A percentile compares a stretch with the other conserved stretches of the same genome.
phyloP scores from a whole-genome alignment of 805 yeast species.

The Starmerella vaccinii region DNA sequence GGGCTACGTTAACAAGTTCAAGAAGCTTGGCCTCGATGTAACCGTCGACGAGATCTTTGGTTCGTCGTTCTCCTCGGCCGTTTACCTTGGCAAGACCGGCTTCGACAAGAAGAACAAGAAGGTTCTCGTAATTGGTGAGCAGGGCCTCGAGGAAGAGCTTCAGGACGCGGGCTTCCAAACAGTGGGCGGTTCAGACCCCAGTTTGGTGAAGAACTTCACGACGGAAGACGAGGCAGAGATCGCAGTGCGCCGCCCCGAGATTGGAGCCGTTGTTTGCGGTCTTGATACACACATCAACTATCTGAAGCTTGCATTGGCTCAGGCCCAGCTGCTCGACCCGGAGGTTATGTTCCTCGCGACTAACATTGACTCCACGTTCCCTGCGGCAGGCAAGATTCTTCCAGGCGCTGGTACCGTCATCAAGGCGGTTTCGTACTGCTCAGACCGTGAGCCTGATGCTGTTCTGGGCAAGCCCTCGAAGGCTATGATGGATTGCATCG shows the following conservation, averaged over 20 bases:
- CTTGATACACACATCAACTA: constrained; percentile 69
- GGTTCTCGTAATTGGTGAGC: constrained; percentile 82
- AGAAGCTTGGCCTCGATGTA: constrained; percentile 42
- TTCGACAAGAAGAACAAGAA: constrained; percentile 59
- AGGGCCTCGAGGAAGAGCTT: constrained; percentile 75
- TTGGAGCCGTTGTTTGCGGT: constrained; percentile 87
- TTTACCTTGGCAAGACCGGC: constrained; percentile 68
- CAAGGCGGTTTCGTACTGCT: constrained; percentile 59
- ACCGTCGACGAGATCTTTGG: constrained; percentile 68
- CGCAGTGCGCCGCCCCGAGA: constrained; percentile 49
- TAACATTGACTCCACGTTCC: constrained; percentile 90
- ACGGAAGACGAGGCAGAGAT: constrained; percentile 36
- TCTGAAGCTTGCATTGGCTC: constrained; percentile 65
- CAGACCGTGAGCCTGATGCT: constrained; percentile 76
- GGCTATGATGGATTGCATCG: constrained; percentile 83
- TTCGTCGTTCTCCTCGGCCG: constrained; percentile 82
- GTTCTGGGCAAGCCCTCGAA: constrained; percentile 81
- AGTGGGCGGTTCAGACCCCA: constrained; percentile 74
- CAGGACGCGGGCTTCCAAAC: constrained; percentile 60
- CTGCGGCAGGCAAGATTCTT: constrained; percentile 69
- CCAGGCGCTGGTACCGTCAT: constrained; percentile 95
- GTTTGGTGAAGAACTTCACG: constrained; percentile 42
- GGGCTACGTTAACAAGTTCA: constrained; percentile 67
- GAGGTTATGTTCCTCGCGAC: constrained; percentile 76
- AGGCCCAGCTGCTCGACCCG: constrained; percentile 65